A percentile compares a stretch with the other conserved stretches of the same genome.
Conservation (phyloP, 768 basidiomycete genomes). For the Mycena belliarum region DNA sequence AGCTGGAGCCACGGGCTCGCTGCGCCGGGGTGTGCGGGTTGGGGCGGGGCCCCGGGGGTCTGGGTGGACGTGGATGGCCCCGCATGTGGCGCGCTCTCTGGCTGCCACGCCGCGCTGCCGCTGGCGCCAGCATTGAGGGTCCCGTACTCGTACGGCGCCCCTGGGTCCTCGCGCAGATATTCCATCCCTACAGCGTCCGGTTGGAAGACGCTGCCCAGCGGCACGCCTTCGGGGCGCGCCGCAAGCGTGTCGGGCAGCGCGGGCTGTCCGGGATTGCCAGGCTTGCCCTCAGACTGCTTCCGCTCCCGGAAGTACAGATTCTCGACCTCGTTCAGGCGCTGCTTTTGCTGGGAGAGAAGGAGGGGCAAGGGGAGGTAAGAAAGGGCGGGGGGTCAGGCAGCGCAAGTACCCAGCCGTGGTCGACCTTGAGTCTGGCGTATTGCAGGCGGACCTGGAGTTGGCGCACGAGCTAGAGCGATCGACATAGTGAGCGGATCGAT, state of each 20-base stretch:
- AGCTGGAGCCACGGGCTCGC: neutral
- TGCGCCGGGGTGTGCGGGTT: neutral
- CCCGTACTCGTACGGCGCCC: no score
- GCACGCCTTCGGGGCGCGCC: no score
- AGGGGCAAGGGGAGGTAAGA: neutral
- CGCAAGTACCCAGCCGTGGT: conserved; percentile 68
- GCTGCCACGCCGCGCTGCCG: no score
- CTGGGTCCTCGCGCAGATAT: neutral
- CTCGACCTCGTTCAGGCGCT: conserved; percentile 79
- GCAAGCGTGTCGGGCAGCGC: neutral
- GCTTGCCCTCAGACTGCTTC: neutral
- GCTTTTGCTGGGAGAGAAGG: conserved; percentile 56
- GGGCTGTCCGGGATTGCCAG: neutral
- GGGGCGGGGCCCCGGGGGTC: neutral
- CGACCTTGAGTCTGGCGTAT: conserved; percentile 78
- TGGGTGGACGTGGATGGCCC: neutral
- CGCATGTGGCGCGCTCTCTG: neutral
- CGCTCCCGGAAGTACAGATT: conserved; percentile 75
- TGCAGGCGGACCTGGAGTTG: conserved; percentile 75
- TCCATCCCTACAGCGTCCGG: neutral
- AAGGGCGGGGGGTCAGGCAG: neutral
- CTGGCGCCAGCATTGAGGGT: no score
- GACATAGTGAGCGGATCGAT: neutral
- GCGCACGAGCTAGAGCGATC: conserved; percentile 53
- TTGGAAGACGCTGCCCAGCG: neutral